phyloP scores from a whole-genome alignment of 1,284 basidiomycete genomes.

The Ustilago curta region DNA sequence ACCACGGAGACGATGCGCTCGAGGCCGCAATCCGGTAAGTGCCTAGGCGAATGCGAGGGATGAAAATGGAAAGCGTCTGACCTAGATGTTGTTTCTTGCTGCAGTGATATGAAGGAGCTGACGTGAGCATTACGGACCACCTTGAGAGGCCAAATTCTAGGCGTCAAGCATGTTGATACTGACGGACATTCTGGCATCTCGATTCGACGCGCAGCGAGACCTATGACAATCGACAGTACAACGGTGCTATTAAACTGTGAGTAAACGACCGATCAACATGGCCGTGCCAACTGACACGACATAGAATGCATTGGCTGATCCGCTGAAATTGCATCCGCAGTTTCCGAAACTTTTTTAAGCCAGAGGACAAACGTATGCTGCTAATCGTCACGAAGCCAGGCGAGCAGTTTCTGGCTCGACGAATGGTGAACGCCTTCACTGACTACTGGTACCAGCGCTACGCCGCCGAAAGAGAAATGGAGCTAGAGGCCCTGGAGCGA shows the following conservation, averaged over 20 bases:
- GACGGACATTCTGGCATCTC: background rate
- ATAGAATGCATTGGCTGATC: background rate
- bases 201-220: background rate
- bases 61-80: background rate
- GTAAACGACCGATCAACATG: background rate
- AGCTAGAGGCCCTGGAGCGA: slow-evolving; percentile 1
- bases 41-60: background rate
- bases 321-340: slow-evolving; percentile 2
- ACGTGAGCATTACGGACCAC: background rate
- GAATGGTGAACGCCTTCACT: slow-evolving; percentile 22
- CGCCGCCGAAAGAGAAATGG: slow-evolving; percentile 3
- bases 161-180: background rate
- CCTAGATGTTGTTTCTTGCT: background rate
- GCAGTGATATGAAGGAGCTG: background rate
- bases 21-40: slow-evolving; percentile 8
- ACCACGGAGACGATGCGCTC: background rate
- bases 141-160: background rate
- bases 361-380: background rate
- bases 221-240: background rate
- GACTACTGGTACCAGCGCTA: slow-evolving; percentile 5
- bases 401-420: slow-evolving; percentile 26
- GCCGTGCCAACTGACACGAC: background rate
- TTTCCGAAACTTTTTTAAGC: slow-evolving; percentile 10
- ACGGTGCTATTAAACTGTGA: background rate
- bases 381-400: slow-evolving; percentile 3